Evolutionary conservation across 176 grass and related monocot species (phyloP), one percentile per base, ranked within the genome.

Genomic region (Coix lacrymajobi): DNA sequence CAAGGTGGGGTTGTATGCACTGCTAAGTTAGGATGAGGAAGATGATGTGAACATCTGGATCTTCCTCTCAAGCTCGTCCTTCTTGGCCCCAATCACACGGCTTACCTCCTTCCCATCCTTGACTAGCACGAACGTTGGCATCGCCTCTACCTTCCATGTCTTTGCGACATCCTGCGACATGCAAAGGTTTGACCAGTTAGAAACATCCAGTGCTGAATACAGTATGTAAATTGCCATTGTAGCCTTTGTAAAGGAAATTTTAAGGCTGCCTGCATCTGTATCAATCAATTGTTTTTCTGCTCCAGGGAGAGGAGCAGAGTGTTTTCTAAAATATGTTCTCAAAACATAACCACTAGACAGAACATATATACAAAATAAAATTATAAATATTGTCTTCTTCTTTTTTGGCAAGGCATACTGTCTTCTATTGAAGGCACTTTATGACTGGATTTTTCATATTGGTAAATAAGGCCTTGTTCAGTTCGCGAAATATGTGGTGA

Each of bases 61-160:
- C 86, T 91, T 92, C 84, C 75, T 94, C 85, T 97, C 92, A 20
- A 97, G 92, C 22, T 97, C 92, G 37, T 94, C 90, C 87, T 97
- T 97, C 78, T 84, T 91, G 12, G 90, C 95, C 70, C 95, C 95
- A 1, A 97, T 84, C 71, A 97, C 78, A 11, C 95, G 90, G 37
- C 84, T 84, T 48, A 95, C 84, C 75, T 98, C 95, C 49, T 86
- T 62, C 26, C 92, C 92, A 14, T 76, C 84, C 84, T 93, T 95
- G 40, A 84, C 48, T 8, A 98, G 84, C 3, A 98, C 79, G 43
- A 98, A 95, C 8, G 95, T 93, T 2, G 92, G 95, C 95, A 98
- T 98, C 0, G 90, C 90, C 84, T 91, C 86, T 17, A 98, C 95
- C 11, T 76, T 54, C 90, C 92, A 98, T 88, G 83, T 79, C 88